These are phyloP conservation scores for Xanthoconium purpureum DNA, from an alignment of 768 basidiomycete species.

Conservation along the genomic window DNA sequence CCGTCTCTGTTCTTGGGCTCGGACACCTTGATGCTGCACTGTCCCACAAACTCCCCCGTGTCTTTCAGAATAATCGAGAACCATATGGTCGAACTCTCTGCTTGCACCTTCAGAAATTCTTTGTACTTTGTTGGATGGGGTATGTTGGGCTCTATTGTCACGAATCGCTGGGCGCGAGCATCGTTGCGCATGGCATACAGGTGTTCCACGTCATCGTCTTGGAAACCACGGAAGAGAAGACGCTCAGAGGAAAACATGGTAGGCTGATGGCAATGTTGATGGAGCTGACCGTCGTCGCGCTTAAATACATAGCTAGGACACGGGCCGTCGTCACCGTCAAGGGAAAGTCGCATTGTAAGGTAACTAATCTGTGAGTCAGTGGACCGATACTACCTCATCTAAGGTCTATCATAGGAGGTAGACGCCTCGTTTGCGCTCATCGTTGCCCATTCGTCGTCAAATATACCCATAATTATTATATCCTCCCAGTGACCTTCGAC, in stretches of 20 bases:
- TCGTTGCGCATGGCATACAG: constrained; percentile 7
- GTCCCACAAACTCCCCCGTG: constrained; percentile 4
- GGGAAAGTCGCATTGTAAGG: background rate
- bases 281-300: too few relatives aligned
- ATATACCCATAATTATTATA: constrained; percentile 1
- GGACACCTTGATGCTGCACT: constrained; percentile 12
- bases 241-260: constrained; percentile 9
- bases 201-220: constrained; percentile 6
- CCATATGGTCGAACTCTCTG: constrained; percentile 8
- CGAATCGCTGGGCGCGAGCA: constrained; percentile 4
- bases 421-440: background rate
- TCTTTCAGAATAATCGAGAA: constrained; percentile 9
- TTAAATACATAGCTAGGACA: background rate
- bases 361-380: background rate
- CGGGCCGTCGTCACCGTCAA: background rate
- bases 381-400: too few relatives aligned
- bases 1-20: constrained; percentile 29
- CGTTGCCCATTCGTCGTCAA: constrained; percentile 15
- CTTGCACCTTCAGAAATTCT: background rate
- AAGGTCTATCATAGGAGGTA: too few relatives aligned
- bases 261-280: background rate
- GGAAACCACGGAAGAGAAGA: constrained; percentile 8
- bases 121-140: constrained; percentile 7
- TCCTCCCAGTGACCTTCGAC: constrained; percentile 33
- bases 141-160: constrained; percentile 1